Conservation (phyloP, 805 yeast species). For the Tetrapisispora namnaoensis region DNA sequence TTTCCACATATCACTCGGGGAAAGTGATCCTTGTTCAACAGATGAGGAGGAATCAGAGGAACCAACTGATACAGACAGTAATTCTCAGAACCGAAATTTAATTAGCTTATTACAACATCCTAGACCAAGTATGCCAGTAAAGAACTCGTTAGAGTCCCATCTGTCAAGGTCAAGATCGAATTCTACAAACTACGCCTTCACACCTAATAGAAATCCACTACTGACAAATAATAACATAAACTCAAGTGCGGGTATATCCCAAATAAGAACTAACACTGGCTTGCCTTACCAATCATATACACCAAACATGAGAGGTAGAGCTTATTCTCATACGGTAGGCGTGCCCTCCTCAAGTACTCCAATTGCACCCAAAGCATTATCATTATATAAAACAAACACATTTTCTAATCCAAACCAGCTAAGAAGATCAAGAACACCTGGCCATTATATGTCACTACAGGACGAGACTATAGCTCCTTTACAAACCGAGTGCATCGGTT, state of each 20-base stretch:
- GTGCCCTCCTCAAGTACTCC: not conserved
- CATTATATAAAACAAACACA: not conserved
- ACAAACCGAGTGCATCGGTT: slow-evolving; percentile 19
- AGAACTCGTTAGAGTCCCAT: slow-evolving; percentile 7
- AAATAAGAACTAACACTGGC: not conserved
- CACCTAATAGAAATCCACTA: slow-evolving; percentile 4
- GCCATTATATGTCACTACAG: slow-evolving; percentile 1
- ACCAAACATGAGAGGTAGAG: slow-evolving; percentile 2
- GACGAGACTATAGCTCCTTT: slow-evolving; percentile 8
- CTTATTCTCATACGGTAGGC: slow-evolving; percentile 1
- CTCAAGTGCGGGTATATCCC: not conserved
- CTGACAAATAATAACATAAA: not conserved
- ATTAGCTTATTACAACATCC: slow-evolving; percentile 1
- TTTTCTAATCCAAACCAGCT: not conserved
- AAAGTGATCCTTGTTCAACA: slow-evolving; percentile 20
- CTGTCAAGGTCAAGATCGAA: slow-evolving; percentile 13
- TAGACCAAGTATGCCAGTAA: not conserved
- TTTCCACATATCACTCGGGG: slow-evolving; percentile 24
- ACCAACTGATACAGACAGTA: not conserved
- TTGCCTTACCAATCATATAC: not conserved
- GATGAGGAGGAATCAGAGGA: slow-evolving; percentile 17
- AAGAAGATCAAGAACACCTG: slow-evolving; percentile 3
- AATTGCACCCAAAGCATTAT: not conserved
- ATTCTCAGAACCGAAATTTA: not conserved
- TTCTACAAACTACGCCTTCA: slow-evolving; percentile 5